Percentiles rank a stretch among this genome's conserved stretches.
Conservation (phyloP, 345 rosid species). For the Luvunga scandens region DNA sequence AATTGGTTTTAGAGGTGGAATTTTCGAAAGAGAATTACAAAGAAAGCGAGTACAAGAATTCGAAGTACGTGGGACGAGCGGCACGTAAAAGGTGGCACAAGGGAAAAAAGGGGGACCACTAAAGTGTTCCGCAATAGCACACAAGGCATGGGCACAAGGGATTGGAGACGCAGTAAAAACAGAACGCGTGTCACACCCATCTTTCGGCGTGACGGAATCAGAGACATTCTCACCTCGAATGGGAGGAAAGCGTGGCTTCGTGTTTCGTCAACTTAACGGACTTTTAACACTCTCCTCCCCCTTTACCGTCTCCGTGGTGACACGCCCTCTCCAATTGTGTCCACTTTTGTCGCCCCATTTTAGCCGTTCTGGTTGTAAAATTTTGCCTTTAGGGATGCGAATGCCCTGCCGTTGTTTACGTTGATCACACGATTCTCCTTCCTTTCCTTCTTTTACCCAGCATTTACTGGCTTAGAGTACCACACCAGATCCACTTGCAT, state of each 20-base stretch:
- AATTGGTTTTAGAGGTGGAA: too few species aligned
- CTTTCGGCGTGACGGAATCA: constrained; percentile 24
- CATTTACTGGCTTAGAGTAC: neutral
- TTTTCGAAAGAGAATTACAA: too few species aligned
- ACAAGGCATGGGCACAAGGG: neutral
- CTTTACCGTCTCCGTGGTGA: neutral
- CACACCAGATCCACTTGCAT: neutral
- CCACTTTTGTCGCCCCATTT: neutral
- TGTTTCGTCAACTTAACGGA: constrained; percentile 34
- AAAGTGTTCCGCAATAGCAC: neutral
- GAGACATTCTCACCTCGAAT: neutral
- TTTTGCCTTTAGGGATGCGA: neutral
- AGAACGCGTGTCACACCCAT: constrained; percentile 23
- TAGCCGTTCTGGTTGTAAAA: neutral
- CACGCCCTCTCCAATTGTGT: constrained; percentile 15
- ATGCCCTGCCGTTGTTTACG: too few species aligned
- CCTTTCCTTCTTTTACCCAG: neutral
- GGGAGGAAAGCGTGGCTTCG: constrained; percentile 20
- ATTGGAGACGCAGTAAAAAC: constrained; percentile 4
- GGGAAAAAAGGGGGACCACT: neutral
- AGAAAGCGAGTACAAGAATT: too few species aligned
- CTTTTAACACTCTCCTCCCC: neutral
- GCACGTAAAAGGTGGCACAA: too few species aligned
- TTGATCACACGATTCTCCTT: neutral
- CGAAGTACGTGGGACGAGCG: too few species aligned